Percentiles rank a stretch among this genome's conserved stretches.
Evolutionary conservation across 2,329 filamentous ascomycete genomes (phyloP).

Genomic region (Calonectria naviculata): DNA sequence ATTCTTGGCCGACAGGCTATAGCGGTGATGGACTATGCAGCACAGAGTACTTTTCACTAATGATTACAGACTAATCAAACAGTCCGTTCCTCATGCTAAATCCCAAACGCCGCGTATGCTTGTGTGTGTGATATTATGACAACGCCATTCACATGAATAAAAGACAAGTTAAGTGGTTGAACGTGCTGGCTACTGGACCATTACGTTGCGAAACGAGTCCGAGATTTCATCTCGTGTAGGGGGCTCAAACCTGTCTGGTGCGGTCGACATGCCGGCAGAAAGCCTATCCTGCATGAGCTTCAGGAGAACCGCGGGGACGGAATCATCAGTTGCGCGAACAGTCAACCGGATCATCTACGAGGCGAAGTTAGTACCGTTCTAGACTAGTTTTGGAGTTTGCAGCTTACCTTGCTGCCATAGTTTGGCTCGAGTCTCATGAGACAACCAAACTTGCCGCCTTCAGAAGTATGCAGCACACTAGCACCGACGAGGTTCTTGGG

Average conservation of each 20-base stretch:
- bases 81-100: conserved; percentile 38
- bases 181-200: conserved; percentile 54
- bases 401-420: conserved; percentile 86
- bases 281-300: conserved; percentile 90
- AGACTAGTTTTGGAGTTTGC: conserved; percentile 21
- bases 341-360: conserved; percentile 95
- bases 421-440: conserved; percentile 95
- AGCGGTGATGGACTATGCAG: conserved; percentile 23
- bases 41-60: conserved; percentile 30
- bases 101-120: conserved; percentile 47
- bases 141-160: conserved; percentile 40
- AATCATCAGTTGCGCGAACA: conserved; percentile 92
- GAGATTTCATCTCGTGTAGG: conserved; percentile 63
- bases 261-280: conserved; percentile 61
- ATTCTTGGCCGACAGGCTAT: conserved; percentile 22
- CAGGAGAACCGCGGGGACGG: conserved; percentile 81
- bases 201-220: conserved; percentile 66
- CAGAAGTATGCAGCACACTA: conserved; percentile 84
- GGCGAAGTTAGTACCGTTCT: conserved; percentile 24
- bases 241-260: conserved; percentile 48
- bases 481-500: conserved; percentile 93
- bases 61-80: conserved; percentile 35
- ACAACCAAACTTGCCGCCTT: conserved; percentile 93
- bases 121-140: conserved; percentile 40
- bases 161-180: conserved; percentile 30